Conservation (phyloP, 2,329 filamentous ascomycete genomes). For the Fusarium sulawesiense region DNA sequence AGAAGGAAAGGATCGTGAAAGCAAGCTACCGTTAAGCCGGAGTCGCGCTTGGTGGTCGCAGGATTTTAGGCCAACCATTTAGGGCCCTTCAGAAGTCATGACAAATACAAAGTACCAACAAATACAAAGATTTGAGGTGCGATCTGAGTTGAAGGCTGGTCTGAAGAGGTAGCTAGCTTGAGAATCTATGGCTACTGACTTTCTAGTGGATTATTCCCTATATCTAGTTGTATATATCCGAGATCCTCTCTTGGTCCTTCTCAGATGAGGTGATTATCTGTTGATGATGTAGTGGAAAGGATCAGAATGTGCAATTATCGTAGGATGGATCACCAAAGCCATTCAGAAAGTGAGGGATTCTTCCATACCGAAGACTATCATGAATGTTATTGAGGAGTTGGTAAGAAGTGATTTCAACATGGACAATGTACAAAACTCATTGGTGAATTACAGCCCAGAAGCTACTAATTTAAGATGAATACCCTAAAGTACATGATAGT, state of each 20-base stretch:
- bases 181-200: slow-evolving; percentile 87
- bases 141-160: slow-evolving; percentile 73
- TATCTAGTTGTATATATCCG: slow-evolving; percentile 85
- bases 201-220: slow-evolving; percentile 82
- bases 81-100: slow-evolving; percentile 83
- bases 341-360: slow-evolving; percentile 70
- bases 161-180: slow-evolving; percentile 91
- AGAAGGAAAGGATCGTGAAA: slow-evolving; percentile 76
- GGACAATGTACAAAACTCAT: slow-evolving; percentile 71
- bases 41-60: slow-evolving; percentile 95
- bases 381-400: slow-evolving; percentile 72
- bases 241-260: slow-evolving; percentile 75
- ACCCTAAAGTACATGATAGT: slow-evolving; percentile 73
- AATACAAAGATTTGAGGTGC: slow-evolving; percentile 71
- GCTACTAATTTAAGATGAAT: slow-evolving; percentile 69
- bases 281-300: slow-evolving; percentile 79
- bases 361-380: slow-evolving; percentile 63
- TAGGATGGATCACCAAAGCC: slow-evolving; percentile 74
- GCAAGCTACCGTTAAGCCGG: slow-evolving; percentile 85
- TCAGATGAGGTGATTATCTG: slow-evolving; percentile 81
- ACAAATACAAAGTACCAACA: slow-evolving; percentile 82
- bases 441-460: slow-evolving; percentile 84
- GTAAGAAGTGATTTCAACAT: slow-evolving; percentile 70
- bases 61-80: slow-evolving; percentile 86
- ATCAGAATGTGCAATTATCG: slow-evolving; percentile 77